Percentiles rank a stretch among this genome's conserved stretches.
These are phyloP conservation scores for Pseudomicrostroma phylloplanum DNA, from an alignment of 1,284 basidiomycete genomes.

Conservation along the genomic window DNA sequence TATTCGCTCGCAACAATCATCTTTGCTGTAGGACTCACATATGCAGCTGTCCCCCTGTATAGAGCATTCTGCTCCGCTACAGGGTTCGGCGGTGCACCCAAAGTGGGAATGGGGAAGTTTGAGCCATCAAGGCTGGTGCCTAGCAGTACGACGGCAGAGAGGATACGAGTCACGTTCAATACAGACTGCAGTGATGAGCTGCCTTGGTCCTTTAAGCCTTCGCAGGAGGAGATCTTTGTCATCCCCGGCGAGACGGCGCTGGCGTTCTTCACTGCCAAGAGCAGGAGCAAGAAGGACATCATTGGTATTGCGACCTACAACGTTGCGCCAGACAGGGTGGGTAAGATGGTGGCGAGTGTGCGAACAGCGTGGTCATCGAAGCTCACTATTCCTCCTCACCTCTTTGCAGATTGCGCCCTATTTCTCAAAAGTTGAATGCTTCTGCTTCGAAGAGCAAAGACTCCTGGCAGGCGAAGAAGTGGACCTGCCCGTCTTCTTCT, in stretches of 20 bases:
- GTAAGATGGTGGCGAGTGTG: slow-evolving; percentile 55
- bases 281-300: slow-evolving; percentile 74
- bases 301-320: slow-evolving; percentile 99
- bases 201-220: slow-evolving; percentile 87
- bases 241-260: slow-evolving; percentile 92
- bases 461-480: slow-evolving; percentile 92
- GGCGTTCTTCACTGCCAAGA: slow-evolving; percentile 93
- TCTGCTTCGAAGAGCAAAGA: slow-evolving; percentile 98
- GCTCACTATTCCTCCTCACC: background rate
- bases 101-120: slow-evolving; percentile 56
- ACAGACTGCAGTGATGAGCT: slow-evolving; percentile 81
- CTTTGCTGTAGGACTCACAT: slow-evolving; percentile 73
- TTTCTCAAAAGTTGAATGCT: slow-evolving; percentile 99
- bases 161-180: slow-evolving; percentile 90
- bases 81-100: slow-evolving; percentile 90
- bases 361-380: background rate
- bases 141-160: slow-evolving; percentile 14
- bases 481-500: slow-evolving; percentile 96
- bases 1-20: slow-evolving; percentile 77
- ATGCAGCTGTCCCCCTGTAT: slow-evolving; percentile 94
- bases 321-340: slow-evolving; percentile 70
- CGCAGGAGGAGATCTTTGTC: slow-evolving; percentile 82
- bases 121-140: slow-evolving; percentile 38
- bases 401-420: slow-evolving; percentile 79
- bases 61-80: slow-evolving; percentile 96